Evolutionary conservation across 1,284 basidiomycete genomes (phyloP), one percentile per base, ranked within the genome.

Genomic region (Cystobasidium slooffiae): DNA sequence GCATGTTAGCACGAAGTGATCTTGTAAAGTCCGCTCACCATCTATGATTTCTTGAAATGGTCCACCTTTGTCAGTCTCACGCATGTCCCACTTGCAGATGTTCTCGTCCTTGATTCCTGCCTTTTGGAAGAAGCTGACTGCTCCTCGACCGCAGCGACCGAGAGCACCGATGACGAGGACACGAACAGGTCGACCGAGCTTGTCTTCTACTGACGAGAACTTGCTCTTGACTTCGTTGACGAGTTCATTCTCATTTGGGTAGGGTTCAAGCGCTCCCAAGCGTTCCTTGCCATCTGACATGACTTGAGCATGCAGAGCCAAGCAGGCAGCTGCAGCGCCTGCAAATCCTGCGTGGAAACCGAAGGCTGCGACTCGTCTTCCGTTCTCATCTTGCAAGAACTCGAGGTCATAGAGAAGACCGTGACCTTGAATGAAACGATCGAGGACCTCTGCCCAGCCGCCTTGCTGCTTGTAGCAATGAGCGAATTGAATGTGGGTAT

Each of bases 321-420:
- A 86, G 6, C 91, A 89, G 65, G 95, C 95, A 0, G 93, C 92
- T 1, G 96, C 97, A 6, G 97, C 94, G 37, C 97, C 97, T 7
- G 96, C 95, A 79, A 98, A 99, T 2, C 97, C 97, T 14, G 97
- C 97, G 83, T 99, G 92, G 86, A 92, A 99, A 7, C 97, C 97
- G 81, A 99, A 99, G 0, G 97, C 97, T n/a, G 97, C 97, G 37
- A 99, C 96, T 47, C 97, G 90, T 46, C 93, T 87, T 31, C 94
- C 93, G 55, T 82, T 86, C 18, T 86, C 88, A 82, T 99, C 95
- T 78, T 89, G 91, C 75, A 99, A 86, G 85, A 99, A 99, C 84
- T 99, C 97, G 76, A 99, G 86, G 83, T 99, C 97, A 85, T 99
- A 98, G 58, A 99, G 86, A 47, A 89, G 91, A 31, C 96, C 96